Evolutionary conservation across 306 rosid species (phyloP), one percentile per base, ranked within the genome.

Genomic region (Bauhinia variegata): DNA sequence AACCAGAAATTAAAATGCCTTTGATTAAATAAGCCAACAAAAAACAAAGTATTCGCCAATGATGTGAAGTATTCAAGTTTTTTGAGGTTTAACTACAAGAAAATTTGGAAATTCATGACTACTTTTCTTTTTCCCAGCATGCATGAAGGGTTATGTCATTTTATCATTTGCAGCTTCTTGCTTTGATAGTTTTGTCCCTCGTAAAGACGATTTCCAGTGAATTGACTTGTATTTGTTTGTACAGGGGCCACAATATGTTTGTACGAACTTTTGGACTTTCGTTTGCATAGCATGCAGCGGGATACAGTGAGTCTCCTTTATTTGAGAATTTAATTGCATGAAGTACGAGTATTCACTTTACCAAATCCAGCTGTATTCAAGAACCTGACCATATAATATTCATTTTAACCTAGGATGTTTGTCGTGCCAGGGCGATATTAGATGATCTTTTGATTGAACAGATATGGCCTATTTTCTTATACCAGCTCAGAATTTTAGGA

Each of bases 201-300:
- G 59, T 66, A 18, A 39, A 16, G 66, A 37, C 30, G 11, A 17
- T 54, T 67, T 10, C 5, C 5, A 46, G 31, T 58, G 60, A 16
- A 72, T 56, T 32, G 14, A 19, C 6, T 17, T 62, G 31, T 16
- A 15, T 36, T 63, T 49, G 12, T 70, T 67, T 59, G 46, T 67
- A 11, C 89, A 89, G 96, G 96, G 96, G 56, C 96, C 93, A 31
- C 96, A 89, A 70, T 89, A 87, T 71, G 96, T 87, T 17, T 89
- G 96, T 74, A 79, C 91, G 43, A 85, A 81, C 59, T 87, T 89
- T 60, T 87, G 93, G 91, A 87, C 83, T 50, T 87, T 87, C 80
- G 64, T 85, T 65, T 89, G 96, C 75, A 61, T 36, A 43, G 78
- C 96, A 51, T 89, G 96, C 86, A 83, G 96, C 50, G 96, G 96